Percentiles rank a stretch among this genome's conserved stretches.
Conservation (phyloP, 2,329 filamentous ascomycete species). For the Nemania sp. region DNA sequence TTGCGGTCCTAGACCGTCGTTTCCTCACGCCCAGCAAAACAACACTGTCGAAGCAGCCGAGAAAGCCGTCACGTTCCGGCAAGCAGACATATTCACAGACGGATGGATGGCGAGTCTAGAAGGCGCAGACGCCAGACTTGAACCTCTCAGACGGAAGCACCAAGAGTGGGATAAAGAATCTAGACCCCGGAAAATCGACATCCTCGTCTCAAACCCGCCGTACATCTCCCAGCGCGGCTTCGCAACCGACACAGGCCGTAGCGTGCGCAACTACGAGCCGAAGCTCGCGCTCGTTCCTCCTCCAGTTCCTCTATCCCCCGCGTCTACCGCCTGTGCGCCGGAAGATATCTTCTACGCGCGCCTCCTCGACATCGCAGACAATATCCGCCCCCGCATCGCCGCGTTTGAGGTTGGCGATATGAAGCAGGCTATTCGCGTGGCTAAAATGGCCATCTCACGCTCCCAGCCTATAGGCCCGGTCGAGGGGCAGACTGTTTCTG, state of each 20-base stretch:
- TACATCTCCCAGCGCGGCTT: constrained; percentile 81
- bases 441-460: constrained; percentile 57
- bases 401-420: constrained; percentile 79
- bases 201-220: constrained; percentile 90
- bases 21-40: constrained; percentile 37
- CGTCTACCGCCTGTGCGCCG: constrained; percentile 34
- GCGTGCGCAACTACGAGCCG: constrained; percentile 86
- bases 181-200: constrained; percentile 58
- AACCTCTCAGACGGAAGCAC: background rate
- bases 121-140: background rate
- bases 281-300: constrained; percentile 77
- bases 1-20: too few species aligned
- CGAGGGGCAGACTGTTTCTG: background rate
- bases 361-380: constrained; percentile 67
- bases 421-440: constrained; percentile 74
- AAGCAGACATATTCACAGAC: constrained; percentile 63
- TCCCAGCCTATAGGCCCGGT: too few species aligned
- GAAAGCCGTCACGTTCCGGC: constrained; percentile 59
- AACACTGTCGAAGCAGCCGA: too few species aligned
- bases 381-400: constrained; percentile 65
- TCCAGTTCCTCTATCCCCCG: constrained; percentile 23
- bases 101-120: constrained; percentile 49
- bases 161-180: background rate
- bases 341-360: constrained; percentile 75
- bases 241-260: constrained; percentile 71